Conservation (phyloP, 2,329 filamentous ascomycete genomes). For the Aspergillus sp. region DNA sequence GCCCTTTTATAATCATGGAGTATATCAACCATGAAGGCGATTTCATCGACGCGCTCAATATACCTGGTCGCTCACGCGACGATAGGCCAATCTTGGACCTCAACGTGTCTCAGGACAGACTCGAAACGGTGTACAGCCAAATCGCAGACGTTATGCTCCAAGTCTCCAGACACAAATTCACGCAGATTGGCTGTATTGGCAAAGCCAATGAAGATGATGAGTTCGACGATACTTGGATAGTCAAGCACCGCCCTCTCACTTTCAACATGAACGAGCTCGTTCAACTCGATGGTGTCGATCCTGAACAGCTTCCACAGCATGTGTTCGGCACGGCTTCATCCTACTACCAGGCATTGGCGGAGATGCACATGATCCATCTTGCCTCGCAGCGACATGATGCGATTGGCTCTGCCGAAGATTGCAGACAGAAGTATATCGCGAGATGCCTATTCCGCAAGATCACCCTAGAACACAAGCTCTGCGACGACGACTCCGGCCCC, state of each 20-base stretch:
- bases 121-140: slow-evolving; percentile 39
- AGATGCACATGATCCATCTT: slow-evolving; percentile 33
- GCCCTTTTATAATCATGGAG: slow-evolving; percentile 11
- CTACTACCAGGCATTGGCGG: slow-evolving; percentile 34
- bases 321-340: too few species aligned
- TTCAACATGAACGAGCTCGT: too few species aligned
- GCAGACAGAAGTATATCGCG: slow-evolving; percentile 33
- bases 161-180: too few species aligned
- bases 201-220: too few species aligned
- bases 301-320: too few species aligned
- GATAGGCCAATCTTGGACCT: slow-evolving; percentile 18
- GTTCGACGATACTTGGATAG: too few species aligned
- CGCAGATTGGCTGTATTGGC: slow-evolving; percentile 24
- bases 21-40: slow-evolving; percentile 2
- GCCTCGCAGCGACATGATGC: slow-evolving; percentile 35
- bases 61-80: not conserved
- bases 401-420: slow-evolving; percentile 27
- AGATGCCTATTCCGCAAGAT: slow-evolving; percentile 31
- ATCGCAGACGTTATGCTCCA: slow-evolving; percentile 49
- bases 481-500: slow-evolving; percentile 19
- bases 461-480: slow-evolving; percentile 21
- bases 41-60: not conserved
- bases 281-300: too few species aligned
- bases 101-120: slow-evolving; percentile 7
- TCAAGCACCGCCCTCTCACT: too few species aligned